Evolutionary conservation across 2,329 filamentous ascomycete genomes (phyloP), one percentile per base, ranked within the genome.

Genomic region (Erysiphe neolycopersici): DNA sequence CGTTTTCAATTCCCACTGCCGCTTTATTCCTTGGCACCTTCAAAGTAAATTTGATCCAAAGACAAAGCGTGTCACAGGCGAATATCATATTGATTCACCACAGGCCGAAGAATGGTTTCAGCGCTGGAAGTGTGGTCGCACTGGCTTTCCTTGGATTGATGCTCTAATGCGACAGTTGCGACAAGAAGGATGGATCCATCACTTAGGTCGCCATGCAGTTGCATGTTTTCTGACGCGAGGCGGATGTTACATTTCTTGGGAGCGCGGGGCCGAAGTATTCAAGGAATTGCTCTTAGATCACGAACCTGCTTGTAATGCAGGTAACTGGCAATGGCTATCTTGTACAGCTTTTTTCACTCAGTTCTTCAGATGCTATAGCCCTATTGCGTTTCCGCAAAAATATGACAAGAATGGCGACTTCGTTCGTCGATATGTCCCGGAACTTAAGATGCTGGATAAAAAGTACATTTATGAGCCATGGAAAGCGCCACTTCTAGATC

Each of bases 381-480:
- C 79, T 0, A 58, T 84, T 14, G 68, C 74, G 0, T 85, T 85
- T 53, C 72, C 73, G 1, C 71, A 76, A 58, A 82, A 81, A 55
- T 82, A 76, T 74, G 79, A 85, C 54, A 71, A 70, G 46, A 62
- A 77, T 1, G 78, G 79, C 0, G 51, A 58, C 2, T 71, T 81
- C 46, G 67, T 84, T 40, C 62, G 71, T 19, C 63, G 61, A 35
- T 84, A 71, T 58, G 69, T 79, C 0, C 78, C 79, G 0, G 79
- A 84, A 56, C 59, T 84, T 35, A 63, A 60, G 45, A 52, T 64
- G 0, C 64, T 77, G 48, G 65, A 74, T 13, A 66, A 67, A 43
- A 82, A 78, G 57, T 81, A 69, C 52, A 81, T 85, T 30, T 85
- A 82, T 50, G 79, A 85, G 62, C 79, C 79, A 5, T 80, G 77